Percentiles rank a stretch among this genome's conserved stretches.
phyloP scores from a whole-genome alignment of 2,329 filamentous ascomycete genomes.

The Exophiala oligosperma region DNA sequence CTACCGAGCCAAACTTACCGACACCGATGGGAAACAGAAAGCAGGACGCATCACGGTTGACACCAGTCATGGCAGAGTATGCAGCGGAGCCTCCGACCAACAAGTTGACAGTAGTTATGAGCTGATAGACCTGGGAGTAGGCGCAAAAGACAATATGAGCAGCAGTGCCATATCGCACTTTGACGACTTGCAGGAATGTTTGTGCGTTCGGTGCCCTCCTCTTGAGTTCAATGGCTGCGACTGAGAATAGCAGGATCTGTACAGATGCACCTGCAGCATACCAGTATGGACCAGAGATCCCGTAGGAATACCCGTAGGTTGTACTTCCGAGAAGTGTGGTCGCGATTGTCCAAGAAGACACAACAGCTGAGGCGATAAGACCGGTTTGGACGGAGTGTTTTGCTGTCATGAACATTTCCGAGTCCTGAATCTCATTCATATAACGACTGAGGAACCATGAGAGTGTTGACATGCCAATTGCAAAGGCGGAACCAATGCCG shows the following conservation, averaged over 20 bases:
- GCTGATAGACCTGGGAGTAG: not conserved
- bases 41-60: slow-evolving; percentile 75
- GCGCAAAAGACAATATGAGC: not conserved
- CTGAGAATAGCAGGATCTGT: not conserved
- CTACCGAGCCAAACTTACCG: slow-evolving; percentile 26
- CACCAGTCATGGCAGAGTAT: slow-evolving; percentile 67
- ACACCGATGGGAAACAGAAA: slow-evolving; percentile 80
- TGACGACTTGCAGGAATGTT: slow-evolving; percentile 23
- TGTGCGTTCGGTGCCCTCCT: slow-evolving; percentile 82
- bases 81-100: slow-evolving; percentile 63
- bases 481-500: slow-evolving; percentile 49
- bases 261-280: not conserved
- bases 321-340: slow-evolving; percentile 61
- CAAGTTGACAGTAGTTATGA: not conserved
- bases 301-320: slow-evolving; percentile 76
- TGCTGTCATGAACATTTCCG: slow-evolving; percentile 88
- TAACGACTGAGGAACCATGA: slow-evolving; percentile 26
- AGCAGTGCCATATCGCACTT: slow-evolving; percentile 9
- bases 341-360: slow-evolving; percentile 81
- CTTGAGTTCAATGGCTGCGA: slow-evolving; percentile 55
- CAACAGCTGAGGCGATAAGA: slow-evolving; percentile 80
- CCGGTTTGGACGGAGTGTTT: slow-evolving; percentile 85
- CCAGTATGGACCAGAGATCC: slow-evolving; percentile 40
- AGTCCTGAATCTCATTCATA: slow-evolving; percentile 67
- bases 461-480: slow-evolving; percentile 42